Conservation (phyloP, 257 asterid species). For the Solanum chmielewskii region DNA sequence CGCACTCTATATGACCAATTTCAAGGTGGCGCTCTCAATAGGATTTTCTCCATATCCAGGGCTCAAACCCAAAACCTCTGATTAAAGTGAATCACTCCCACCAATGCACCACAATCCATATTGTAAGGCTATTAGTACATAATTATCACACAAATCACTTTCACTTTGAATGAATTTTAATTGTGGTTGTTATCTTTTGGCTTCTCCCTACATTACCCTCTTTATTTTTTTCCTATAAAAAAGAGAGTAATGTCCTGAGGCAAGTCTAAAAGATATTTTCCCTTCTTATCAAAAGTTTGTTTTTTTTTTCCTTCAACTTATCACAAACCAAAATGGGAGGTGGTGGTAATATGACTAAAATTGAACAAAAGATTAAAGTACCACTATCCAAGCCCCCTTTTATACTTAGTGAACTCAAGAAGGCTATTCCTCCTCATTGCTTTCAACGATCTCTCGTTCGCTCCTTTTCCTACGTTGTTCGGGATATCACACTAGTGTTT, state of each 20-base stretch:
- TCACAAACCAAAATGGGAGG: not conserved
- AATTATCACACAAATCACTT: not conserved
- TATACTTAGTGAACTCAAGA: not conserved
- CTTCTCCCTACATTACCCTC: not conserved
- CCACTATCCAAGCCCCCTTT: not conserved
- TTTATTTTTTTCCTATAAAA: not conserved
- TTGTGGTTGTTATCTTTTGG: not conserved
- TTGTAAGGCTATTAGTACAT: too few species aligned
- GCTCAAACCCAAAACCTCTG: too few species aligned
- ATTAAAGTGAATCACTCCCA: too few species aligned
- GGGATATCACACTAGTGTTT: not conserved
- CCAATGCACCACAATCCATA: too few species aligned
- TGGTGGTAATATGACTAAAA: not conserved
- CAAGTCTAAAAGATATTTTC: not conserved
- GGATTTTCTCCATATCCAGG: too few species aligned
- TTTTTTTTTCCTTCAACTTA: not conserved
- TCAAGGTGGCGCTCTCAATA: too few species aligned
- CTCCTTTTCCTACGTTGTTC: not conserved
- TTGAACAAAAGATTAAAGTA: not conserved
- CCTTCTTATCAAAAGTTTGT: not conserved
- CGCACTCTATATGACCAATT: fast-evolving
- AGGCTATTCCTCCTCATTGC: not conserved
- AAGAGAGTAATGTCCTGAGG: not conserved
- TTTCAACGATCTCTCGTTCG: not conserved
- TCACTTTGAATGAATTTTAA: not conserved